phyloP scores from a whole-genome alignment of 768 basidiomycete species.

The Tricholoma saponaceum region DNA sequence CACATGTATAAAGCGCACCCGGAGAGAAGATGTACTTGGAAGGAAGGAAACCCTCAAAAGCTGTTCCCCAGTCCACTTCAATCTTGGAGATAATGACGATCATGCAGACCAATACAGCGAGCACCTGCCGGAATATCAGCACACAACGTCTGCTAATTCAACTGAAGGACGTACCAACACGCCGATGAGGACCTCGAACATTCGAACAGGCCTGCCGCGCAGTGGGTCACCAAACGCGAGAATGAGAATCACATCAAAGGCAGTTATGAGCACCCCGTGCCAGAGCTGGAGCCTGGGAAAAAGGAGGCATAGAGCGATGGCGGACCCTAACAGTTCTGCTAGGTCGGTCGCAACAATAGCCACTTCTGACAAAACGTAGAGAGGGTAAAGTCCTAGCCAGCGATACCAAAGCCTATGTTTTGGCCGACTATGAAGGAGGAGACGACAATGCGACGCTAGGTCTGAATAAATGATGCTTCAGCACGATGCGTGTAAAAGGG shows the following conservation, averaged over 20 bases:
- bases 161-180: slow-evolving; percentile 41
- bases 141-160: background rate
- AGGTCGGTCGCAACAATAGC: slow-evolving; percentile 78
- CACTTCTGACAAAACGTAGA: slow-evolving; percentile 61
- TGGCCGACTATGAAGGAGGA: slow-evolving; percentile 61
- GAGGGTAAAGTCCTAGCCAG: slow-evolving; percentile 59
- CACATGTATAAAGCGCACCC: slow-evolving; percentile 64
- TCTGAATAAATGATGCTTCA: slow-evolving; percentile 26
- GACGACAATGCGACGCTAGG: slow-evolving; percentile 54
- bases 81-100: slow-evolving; percentile 70
- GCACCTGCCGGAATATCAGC: slow-evolving; percentile 34
- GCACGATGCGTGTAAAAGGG: background rate
- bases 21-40: slow-evolving; percentile 56
- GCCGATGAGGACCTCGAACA: slow-evolving; percentile 66
- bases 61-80: slow-evolving; percentile 63
- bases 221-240: slow-evolving; percentile 71
- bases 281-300: slow-evolving; percentile 67
- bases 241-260: slow-evolving; percentile 63
- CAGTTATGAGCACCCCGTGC: slow-evolving; percentile 68
- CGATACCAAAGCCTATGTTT: slow-evolving; percentile 53
- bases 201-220: slow-evolving; percentile 56
- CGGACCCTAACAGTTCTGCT: slow-evolving; percentile 78
- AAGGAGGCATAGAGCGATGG: slow-evolving; percentile 74
- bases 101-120: slow-evolving; percentile 78
- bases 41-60: slow-evolving; percentile 75